Conservation (phyloP, 306 rosid species). For the Cucumis hystrix region DNA sequence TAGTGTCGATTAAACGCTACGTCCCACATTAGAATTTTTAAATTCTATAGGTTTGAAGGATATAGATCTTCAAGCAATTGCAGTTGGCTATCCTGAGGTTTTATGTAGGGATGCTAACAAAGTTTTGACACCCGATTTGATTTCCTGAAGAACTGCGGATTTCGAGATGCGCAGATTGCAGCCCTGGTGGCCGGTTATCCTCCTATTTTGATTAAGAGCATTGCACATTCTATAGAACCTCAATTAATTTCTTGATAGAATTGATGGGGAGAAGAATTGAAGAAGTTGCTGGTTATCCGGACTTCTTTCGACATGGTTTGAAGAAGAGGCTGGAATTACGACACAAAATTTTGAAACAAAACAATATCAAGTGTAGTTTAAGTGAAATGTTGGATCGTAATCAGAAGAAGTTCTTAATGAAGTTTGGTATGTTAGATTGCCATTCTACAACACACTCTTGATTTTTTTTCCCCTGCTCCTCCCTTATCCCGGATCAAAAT, state of each 20-base stretch:
- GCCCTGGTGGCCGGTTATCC: slow-evolving; percentile 69
- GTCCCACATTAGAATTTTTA: slow-evolving; percentile 53
- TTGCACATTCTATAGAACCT: slow-evolving; percentile 57
- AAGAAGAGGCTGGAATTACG: slow-evolving; percentile 56
- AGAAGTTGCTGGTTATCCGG: slow-evolving; percentile 53
- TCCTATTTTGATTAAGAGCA: slow-evolving; percentile 68
- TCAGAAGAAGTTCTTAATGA: slow-evolving; percentile 52
- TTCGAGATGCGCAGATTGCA: slow-evolving; percentile 39
- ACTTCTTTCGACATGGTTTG: slow-evolving; percentile 73
- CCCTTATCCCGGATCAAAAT: not conserved
- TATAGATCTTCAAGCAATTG: slow-evolving; percentile 47
- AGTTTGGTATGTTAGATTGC: slow-evolving; percentile 37
- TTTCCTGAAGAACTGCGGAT: slow-evolving; percentile 43
- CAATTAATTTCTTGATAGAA: slow-evolving; percentile 52
- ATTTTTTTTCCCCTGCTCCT: not conserved
- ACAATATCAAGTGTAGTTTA: slow-evolving; percentile 39
- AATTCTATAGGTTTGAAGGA: slow-evolving; percentile 48
- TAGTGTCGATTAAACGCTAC: slow-evolving; percentile 51
- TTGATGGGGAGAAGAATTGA: slow-evolving; percentile 67
- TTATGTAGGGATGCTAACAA: slow-evolving; percentile 65
- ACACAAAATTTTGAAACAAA: slow-evolving; percentile 44
- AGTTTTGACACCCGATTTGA: slow-evolving; percentile 46
- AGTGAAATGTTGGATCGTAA: slow-evolving; percentile 80
- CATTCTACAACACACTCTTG: not conserved
- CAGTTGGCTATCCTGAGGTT: slow-evolving; percentile 48